These are phyloP conservation scores for Pichia sp. DNA, from an alignment of 1,139 yeast genomes.

Conservation along the genomic window DNA sequence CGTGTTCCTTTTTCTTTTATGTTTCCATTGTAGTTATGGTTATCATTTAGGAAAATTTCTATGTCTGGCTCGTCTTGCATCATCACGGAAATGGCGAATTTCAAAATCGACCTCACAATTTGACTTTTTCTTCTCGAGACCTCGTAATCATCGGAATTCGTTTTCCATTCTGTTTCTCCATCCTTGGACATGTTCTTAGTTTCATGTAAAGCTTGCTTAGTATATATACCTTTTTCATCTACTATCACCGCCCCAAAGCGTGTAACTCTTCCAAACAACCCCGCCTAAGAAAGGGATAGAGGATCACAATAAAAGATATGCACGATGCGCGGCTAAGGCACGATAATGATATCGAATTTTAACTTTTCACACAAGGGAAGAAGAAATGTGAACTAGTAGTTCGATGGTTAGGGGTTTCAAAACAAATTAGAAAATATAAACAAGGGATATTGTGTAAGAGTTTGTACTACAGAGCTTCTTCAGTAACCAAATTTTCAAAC, in stretches of 20 bases:
- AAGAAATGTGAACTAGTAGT: too few species aligned
- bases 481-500: slow-evolving; percentile 54
- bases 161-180: not conserved
- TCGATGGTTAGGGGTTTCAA: too few species aligned
- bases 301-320: not conserved
- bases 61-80: slow-evolving; percentile 6
- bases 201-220: too few species aligned
- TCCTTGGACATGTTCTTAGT: too few species aligned
- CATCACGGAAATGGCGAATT: slow-evolving; percentile 4
- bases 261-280: too few species aligned
- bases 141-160: not conserved
- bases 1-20: not conserved
- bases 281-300: not conserved
- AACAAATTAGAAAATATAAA: too few species aligned
- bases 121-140: slow-evolving; percentile 1
- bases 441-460: too few species aligned
- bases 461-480: not conserved
- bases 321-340: not conserved
- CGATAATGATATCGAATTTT: too few species aligned
- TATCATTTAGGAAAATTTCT: slow-evolving; percentile 1
- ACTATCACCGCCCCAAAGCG: too few species aligned
- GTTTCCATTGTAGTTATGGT: not conserved
- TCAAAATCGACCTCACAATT: not conserved
- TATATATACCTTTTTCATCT: too few species aligned
- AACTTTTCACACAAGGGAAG: too few species aligned